Evolutionary conservation across 2,329 filamentous ascomycete species (phyloP), one percentile per base, ranked within the genome.

Genomic region (Phialemonium atrogriseum): DNA sequence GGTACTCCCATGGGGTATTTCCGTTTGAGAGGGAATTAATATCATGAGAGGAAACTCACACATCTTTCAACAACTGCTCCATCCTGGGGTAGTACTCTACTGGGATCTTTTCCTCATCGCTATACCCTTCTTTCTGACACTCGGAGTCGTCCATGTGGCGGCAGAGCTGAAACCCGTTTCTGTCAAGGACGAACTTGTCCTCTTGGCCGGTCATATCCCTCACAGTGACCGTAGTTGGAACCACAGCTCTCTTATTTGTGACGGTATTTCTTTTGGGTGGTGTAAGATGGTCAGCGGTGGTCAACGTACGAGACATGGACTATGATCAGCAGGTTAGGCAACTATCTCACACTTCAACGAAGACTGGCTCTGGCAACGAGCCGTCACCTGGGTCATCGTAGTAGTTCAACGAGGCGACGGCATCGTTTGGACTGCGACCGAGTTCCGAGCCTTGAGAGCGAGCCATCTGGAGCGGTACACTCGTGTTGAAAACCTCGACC

Each of bases 1-100:
- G 11, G 8, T 3, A 30, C n/a, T n/a, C n/a, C n/a, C n/a, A n/a
- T n/a, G n/a, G n/a, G n/a, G n/a, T n/a, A n/a, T n/a, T n/a, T n/a
- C n/a, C n/a, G 5, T 5, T 10, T 20, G 27, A 30, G 18, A 14
- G 17, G 17, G 10, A 29, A 5, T 13, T 5, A 7, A 26, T 26
- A 13, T 7, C 7, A 21, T 7, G 10, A 27, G 32, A 29, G n/a
- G 17, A n/a, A n/a, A n/a, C 15, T 27, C 32, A 21, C 73, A 54
- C 63, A 3, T 73, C 64, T 32, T 77, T 79, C 0, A 88, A 49
- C 16, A 88, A 56, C 31, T 72, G 55, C 52, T 80, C 75, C 14
- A 83, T 73, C 50, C 88, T 82, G 0, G 76, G 71, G 53, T 88
- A 89, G 58, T 88, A 89, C 16, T 66, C 58, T 2, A 56, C 44